phyloP scores from a whole-genome alignment of 257 asterid species.

The Solanum rostratum region DNA sequence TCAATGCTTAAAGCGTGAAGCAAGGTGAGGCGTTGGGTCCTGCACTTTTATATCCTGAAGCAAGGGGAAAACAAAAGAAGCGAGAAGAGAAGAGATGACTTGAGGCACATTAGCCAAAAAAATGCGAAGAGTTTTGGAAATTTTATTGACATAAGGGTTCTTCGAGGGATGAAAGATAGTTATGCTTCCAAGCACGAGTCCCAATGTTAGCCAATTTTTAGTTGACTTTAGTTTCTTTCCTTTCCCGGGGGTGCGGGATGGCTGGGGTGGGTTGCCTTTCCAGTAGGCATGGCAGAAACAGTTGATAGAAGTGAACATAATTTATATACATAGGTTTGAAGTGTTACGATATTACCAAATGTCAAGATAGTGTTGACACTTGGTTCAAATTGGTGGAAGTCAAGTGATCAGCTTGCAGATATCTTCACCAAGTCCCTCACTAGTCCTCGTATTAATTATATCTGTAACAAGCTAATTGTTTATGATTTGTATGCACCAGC shows the following conservation, averaged over 20 bases:
- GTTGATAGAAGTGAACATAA: background rate
- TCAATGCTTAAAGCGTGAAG: background rate
- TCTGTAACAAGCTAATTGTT: no score
- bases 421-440: no score
- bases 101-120: background rate
- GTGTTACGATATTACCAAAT: background rate
- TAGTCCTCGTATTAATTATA: no score
- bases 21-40: background rate
- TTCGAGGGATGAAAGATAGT: background rate
- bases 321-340: background rate
- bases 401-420: no score
- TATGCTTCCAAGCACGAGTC: background rate
- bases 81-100: background rate
- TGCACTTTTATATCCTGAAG: no score
- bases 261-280: no score
- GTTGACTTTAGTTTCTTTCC: background rate
- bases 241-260: no score
- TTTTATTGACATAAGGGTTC: background rate
- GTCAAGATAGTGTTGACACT: background rate
- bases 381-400: background rate
- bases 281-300: no score
- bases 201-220: background rate
- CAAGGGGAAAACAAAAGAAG: background rate
- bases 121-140: background rate
- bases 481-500: no score